Base-by-base conservation (phyloP, 164 flowering plant genomes). In the Akebia trifoliata region DNA sequence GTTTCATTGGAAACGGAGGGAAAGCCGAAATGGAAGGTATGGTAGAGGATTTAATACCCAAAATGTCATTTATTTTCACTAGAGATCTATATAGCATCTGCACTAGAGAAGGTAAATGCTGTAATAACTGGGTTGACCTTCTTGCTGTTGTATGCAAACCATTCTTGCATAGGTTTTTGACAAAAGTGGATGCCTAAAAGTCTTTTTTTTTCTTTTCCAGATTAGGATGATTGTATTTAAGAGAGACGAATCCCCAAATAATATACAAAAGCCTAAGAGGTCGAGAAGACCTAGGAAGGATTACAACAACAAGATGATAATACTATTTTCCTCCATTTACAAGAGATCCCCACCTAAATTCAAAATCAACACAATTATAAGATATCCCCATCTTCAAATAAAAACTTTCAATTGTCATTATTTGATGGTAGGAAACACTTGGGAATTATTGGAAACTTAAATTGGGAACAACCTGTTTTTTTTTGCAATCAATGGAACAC, bases 1-100 rank as follows among this genome's bases (percentile, higher is more conserved):
- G 74, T 90, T 56, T 82, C 99, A 22, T 58, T 67, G 39, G 99
- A 94, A 76, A 78, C 96, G 24, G 99, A 94, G 61, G 89, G 82
- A 60, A 94, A 94, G 63, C 86, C 95, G 57, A 94, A 94, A 71
- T 94, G 99, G 99, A 94, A 94, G 97, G 99, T 94, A 84, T 60
- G 7, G 0, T 50, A 17, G 47, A 58, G 29, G 43, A 11, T 49
- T 58, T 18, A 36, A 53, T 46, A n/a, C 38, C 26, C 14, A 4
- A 38, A 36, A 15, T 46, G 10, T 32, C 36, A 18, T 32, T 43
- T 32, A 50, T 32, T 43, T 50, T 43, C 40, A 32, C 42, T 28
- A 8, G 29, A 25, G 39, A 42, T 43, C 40, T 21, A 29, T 38
- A 12, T 40, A 50, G 38, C 29, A 7, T 15, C 39, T 31, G 43